These are phyloP conservation scores for Marasmius oreades DNA, from an alignment of 1,284 basidiomycete genomes.

Conservation along the genomic window DNA sequence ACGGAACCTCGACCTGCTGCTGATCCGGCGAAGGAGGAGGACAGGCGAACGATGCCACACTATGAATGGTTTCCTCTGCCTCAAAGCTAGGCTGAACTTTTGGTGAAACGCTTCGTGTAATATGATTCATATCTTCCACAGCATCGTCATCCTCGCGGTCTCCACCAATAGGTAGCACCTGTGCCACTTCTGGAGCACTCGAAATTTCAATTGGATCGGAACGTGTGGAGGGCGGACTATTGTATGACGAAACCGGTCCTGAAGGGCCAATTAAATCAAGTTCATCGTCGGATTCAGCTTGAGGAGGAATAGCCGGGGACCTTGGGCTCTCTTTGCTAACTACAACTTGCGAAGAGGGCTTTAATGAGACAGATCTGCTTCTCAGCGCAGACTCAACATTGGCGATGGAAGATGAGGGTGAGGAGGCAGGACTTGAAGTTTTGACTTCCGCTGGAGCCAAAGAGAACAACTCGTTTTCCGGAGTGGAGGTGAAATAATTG, in stretches of 20 bases:
- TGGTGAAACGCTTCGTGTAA: not conserved
- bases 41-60: not conserved
- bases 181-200: slow-evolving; percentile 2
- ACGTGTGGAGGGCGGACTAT: not conserved
- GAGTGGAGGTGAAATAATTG: slow-evolving; percentile 31
- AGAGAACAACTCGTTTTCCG: slow-evolving; percentile 24
- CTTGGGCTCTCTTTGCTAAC: not conserved
- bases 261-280: slow-evolving; percentile 25
- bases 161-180: slow-evolving; percentile 1
- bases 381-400: slow-evolving; percentile 2
- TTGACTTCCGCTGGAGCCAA: slow-evolving; percentile 6
- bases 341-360: not conserved
- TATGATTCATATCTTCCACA: not conserved
- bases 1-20: too few species aligned
- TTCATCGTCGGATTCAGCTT: slow-evolving; percentile 22
- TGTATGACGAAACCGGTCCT: not conserved
- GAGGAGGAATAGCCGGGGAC: not conserved
- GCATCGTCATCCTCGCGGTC: not conserved
- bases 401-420: slow-evolving; percentile 5
- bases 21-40: too few species aligned
- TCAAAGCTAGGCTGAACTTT: not conserved
- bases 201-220: slow-evolving; percentile 6
- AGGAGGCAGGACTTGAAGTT: not conserved
- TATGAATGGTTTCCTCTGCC: not conserved
- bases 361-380: slow-evolving; percentile 1